Conservation (phyloP, 768 basidiomycete genomes). For the Aureoboletus auriporus region DNA sequence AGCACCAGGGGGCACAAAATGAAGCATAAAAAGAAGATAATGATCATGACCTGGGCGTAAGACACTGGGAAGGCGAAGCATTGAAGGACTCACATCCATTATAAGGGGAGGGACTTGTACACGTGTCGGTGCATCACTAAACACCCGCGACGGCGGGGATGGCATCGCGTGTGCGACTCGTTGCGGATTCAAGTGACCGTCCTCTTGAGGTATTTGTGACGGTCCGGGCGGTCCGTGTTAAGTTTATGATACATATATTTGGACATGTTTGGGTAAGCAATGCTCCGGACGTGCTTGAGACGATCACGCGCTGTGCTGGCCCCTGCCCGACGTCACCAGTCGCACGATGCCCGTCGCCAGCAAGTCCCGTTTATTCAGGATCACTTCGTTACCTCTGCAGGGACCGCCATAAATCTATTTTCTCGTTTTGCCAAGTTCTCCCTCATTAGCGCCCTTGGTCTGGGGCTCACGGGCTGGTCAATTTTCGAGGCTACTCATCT, state of each 20-base stretch:
- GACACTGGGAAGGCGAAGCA: too few species aligned
- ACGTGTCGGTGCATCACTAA: too few species aligned
- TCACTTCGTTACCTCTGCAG: constrained; percentile 32
- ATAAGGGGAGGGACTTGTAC: too few species aligned
- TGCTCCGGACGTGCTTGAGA: constrained; percentile 12
- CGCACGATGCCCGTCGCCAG: constrained; percentile 10
- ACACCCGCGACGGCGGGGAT: too few species aligned
- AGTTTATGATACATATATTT: background rate
- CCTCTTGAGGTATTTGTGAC: too few species aligned
- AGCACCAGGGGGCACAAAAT: constrained; percentile 30
- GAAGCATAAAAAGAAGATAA: background rate
- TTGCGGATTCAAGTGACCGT: too few species aligned
- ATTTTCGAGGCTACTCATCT: constrained; percentile 56
- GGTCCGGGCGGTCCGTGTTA: too few species aligned
- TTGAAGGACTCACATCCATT: too few species aligned
- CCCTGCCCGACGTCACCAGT: constrained; percentile 8
- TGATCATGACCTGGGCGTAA: too few species aligned
- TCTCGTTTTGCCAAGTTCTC: constrained; percentile 48
- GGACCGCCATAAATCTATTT: constrained; percentile 41
- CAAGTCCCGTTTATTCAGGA: constrained; percentile 25
- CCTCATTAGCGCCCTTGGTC: constrained; percentile 39
- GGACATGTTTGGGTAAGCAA: background rate
- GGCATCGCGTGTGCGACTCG: too few species aligned
- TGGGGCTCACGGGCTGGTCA: constrained; percentile 42
- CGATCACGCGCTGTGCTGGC: background rate